Evolutionary conservation across 1,284 basidiomycete genomes (phyloP).

Genomic region (Ustilago crameri): DNA sequence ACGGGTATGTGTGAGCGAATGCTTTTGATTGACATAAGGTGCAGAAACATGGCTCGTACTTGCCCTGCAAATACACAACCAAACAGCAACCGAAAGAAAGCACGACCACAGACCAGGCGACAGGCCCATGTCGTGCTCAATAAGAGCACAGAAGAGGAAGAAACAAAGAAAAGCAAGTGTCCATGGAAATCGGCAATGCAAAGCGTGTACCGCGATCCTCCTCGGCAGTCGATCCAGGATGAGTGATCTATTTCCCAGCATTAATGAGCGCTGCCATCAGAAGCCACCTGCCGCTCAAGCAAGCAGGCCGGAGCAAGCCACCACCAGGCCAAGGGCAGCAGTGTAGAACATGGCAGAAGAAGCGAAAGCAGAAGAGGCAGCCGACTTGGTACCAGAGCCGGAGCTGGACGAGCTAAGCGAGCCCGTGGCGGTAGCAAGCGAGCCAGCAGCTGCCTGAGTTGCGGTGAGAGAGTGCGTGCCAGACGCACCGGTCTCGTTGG

Average conservation of each 20-base stretch:
- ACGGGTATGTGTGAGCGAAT: too few relatives aligned
- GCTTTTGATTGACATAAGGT: too few relatives aligned
- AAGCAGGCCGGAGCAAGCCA: slow-evolving; percentile 35
- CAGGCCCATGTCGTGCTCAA: too few relatives aligned
- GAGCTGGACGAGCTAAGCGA: slow-evolving; percentile 6
- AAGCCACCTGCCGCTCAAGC: slow-evolving; percentile 7
- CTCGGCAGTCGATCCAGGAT: too few relatives aligned
- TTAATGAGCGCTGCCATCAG: too few relatives aligned
- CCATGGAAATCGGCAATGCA: background rate
- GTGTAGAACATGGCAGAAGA: slow-evolving; percentile 28
- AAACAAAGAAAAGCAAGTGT: background rate
- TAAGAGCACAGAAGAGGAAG: too few relatives aligned
- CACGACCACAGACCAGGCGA: too few relatives aligned
- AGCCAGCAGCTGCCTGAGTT: slow-evolving; percentile 26
- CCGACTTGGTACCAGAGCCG: slow-evolving; percentile 14
- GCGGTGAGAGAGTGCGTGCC: slow-evolving; percentile 37
- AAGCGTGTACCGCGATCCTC: too few relatives aligned
- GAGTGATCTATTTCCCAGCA: background rate
- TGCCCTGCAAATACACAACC: too few relatives aligned
- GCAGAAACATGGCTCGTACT: too few relatives aligned
- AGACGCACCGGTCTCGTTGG: slow-evolving; percentile 39
- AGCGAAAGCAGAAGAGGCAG: slow-evolving; percentile 15
- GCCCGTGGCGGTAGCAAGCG: slow-evolving; percentile 15
- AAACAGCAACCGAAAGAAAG: too few relatives aligned
- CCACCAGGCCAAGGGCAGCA: slow-evolving; percentile 25